phyloP scores from a whole-genome alignment of 805 yeast species.

The Saturnispora bothae region DNA sequence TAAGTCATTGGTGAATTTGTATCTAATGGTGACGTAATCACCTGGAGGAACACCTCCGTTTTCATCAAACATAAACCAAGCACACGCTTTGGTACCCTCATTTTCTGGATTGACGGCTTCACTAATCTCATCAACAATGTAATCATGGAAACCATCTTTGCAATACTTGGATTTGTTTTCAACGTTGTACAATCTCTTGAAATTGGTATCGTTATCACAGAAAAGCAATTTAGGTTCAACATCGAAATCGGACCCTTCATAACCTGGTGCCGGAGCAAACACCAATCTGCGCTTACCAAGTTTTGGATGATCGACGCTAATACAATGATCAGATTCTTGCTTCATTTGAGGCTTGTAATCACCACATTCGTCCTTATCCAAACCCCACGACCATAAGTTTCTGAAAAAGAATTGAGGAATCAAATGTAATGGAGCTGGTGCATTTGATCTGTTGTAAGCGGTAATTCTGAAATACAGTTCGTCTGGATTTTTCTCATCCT shows the following conservation, averaged over 20 bases:
- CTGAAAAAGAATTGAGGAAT: conserved; percentile 77
- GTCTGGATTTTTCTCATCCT: conserved; percentile 69
- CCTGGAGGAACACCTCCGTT: conserved; percentile 76
- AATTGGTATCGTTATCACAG: conserved; percentile 85
- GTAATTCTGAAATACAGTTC: conserved; percentile 76
- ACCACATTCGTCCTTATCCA: conserved; percentile 22
- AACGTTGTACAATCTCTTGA: conserved; percentile 52
- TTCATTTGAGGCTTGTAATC: conserved; percentile 37
- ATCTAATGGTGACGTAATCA: conserved; percentile 76
- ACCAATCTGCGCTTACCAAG: conserved; percentile 56
- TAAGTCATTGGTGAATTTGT: conserved; percentile 38
- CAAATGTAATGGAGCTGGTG: conserved; percentile 81
- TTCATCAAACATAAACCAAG: conserved; percentile 70
- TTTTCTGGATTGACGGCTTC: conserved; percentile 59
- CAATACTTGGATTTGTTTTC: conserved; percentile 50
- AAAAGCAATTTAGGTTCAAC: conserved; percentile 69
- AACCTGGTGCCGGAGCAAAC: conserved; percentile 81
- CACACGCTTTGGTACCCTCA: conserved; percentile 75
- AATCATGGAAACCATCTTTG: conserved; percentile 90
- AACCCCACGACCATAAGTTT: conserved; percentile 93
- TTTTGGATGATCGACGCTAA: conserved; percentile 55
- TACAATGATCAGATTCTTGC: conserved; percentile 33
- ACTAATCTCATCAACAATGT: conserved; percentile 49
- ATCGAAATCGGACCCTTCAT: conserved; percentile 46
- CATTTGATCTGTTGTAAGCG: conserved; percentile 73